Percentiles rank a stretch among this genome's conserved stretches.
These are phyloP conservation scores for Daldinia grandis DNA, from an alignment of 495 filamentous ascomycete genomes.

Conservation along the genomic window DNA sequence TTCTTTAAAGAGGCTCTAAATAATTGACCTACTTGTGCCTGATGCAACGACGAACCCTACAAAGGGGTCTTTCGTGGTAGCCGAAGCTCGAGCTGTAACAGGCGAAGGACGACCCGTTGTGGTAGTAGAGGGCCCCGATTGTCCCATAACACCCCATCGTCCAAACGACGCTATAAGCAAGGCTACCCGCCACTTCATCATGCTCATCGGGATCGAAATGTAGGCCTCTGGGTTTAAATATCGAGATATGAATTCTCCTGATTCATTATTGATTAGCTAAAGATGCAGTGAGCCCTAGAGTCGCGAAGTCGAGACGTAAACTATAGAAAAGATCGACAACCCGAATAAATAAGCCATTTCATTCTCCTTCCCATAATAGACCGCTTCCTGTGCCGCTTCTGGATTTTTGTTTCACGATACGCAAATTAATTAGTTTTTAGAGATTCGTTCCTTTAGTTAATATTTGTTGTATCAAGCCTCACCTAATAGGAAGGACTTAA, in stretches of 20 bases:
- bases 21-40: constrained; percentile 13
- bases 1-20: background rate
- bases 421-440: background rate
- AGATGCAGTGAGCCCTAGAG: background rate
- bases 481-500: constrained; percentile 9
- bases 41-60: constrained; percentile 14
- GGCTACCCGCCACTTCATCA: constrained; percentile 4
- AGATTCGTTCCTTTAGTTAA: background rate
- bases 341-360: constrained; percentile 3
- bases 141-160: constrained; percentile 9
- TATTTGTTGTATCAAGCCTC: constrained; percentile 5
- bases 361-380: constrained; percentile 1
- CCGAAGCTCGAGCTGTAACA: background rate
- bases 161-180: constrained; percentile 8
- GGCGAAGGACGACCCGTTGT: constrained; percentile 4
- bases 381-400: background rate
- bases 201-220: background rate
- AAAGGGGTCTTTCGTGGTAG: constrained; percentile 21
- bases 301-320: background rate
- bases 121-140: background rate
- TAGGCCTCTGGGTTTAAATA: background rate
- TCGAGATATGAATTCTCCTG: background rate
- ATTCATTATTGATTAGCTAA: background rate
- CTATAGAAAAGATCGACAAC: background rate
- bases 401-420: constrained; percentile 17